A percentile compares a stretch with the other conserved stretches of the same genome.
Evolutionary conservation across 352 stramenopile species (phyloP).

Genomic region (Pythium volutum): DNA sequence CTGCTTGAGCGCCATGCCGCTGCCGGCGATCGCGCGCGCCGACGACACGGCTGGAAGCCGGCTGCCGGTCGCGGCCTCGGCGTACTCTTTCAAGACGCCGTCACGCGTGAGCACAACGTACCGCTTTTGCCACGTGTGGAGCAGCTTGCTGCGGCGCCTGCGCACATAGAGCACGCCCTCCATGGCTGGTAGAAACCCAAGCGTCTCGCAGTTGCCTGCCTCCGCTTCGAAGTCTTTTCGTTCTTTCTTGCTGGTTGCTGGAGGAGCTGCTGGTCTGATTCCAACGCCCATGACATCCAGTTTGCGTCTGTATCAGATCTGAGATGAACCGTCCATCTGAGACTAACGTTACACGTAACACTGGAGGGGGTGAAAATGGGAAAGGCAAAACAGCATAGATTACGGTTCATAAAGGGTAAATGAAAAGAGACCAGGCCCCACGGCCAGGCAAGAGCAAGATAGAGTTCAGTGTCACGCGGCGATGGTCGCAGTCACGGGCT

Average conservation of each 20-base stretch:
- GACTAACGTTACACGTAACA: not conserved
- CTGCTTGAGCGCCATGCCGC: constrained; percentile 46
- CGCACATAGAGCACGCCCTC: constrained; percentile 59
- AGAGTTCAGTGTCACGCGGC: constrained; percentile 3
- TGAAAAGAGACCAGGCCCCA: no score
- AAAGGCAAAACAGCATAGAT: constrained; percentile 2
- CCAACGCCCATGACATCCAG: no score
- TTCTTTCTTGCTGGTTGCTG: not conserved
- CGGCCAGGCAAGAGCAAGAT: not conserved
- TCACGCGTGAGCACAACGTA: constrained; percentile 57
- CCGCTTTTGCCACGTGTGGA: constrained; percentile 66
- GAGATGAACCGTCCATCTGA: constrained; percentile 3
- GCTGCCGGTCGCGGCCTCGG: constrained; percentile 23
- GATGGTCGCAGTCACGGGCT: constrained; percentile 15
- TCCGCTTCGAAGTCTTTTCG: no score
- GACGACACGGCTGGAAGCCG: not conserved
- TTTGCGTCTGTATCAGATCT: constrained; percentile 19
- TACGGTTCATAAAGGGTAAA: no score
- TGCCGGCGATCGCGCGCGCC: constrained; percentile 25
- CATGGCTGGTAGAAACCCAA: no score
- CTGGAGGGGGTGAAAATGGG: no score
- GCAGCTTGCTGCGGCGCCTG: constrained; percentile 46
- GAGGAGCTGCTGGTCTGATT: constrained; percentile 17
- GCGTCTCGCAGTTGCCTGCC: no score
- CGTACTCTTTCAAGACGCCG: constrained; percentile 52